Percentiles rank a stretch among this genome's conserved stretches.
Conservation (phyloP, 2,329 filamentous ascomycete genomes). For the Fusarium kyushuense region DNA sequence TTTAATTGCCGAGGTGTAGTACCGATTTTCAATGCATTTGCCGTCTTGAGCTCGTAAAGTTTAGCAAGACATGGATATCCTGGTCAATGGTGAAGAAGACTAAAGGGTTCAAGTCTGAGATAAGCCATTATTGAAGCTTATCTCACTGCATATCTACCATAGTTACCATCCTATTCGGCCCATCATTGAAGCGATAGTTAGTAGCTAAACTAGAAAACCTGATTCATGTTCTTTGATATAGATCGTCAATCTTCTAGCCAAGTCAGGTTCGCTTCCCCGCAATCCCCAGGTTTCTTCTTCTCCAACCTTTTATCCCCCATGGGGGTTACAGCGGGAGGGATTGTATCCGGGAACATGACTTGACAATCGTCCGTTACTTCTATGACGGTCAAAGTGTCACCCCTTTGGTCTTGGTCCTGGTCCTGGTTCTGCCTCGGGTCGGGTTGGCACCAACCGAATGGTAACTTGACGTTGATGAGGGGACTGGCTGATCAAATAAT, state of each 20-base stretch:
- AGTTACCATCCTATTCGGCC: slow-evolving; percentile 32
- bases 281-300: slow-evolving; percentile 41
- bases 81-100: neutral
- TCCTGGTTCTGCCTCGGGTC: slow-evolving; percentile 26
- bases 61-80: neutral
- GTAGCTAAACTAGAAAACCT: slow-evolving; percentile 4
- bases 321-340: slow-evolving; percentile 21
- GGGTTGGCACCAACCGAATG: slow-evolving; percentile 33
- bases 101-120: neutral
- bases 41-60: neutral
- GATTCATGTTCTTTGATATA: slow-evolving; percentile 24
- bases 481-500: slow-evolving; percentile 17
- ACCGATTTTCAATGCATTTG: neutral
- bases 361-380: slow-evolving; percentile 1
- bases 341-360: too few species aligned
- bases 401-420: neutral
- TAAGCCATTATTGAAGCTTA: neutral
- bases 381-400: slow-evolving; percentile 23
- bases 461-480: neutral
- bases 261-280: slow-evolving; percentile 25
- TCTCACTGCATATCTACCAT: neutral
- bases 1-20: slow-evolving; percentile 7
- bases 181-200: slow-evolving; percentile 37
- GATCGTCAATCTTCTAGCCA: slow-evolving; percentile 19
- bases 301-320: slow-evolving; percentile 35